Evolutionary conservation across 2,329 filamentous ascomycete species (phyloP), one percentile per base, ranked within the genome.

Genomic region (Aspergillus pseudonomiae): DNA sequence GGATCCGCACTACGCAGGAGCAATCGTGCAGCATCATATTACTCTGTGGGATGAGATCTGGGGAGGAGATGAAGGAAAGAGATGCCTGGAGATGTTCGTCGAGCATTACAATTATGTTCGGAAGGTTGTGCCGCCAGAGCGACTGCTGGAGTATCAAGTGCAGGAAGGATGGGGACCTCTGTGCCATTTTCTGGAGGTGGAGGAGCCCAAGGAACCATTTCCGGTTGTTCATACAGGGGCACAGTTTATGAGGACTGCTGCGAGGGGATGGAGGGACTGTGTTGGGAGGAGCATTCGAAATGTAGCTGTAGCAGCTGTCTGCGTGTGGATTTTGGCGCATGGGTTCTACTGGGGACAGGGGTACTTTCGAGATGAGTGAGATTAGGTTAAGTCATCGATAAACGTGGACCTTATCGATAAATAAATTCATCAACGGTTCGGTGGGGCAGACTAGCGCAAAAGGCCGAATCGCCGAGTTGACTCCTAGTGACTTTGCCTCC

Each of bases 121-220:
- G 6, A 41, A 41, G 19, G 39, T n/a, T 41, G 39, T 41, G 19
- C 16, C 39, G 39, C 39, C 39, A 3, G 6, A 9, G 39, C 39
- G 3, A 41, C 39, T 41, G 39, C 39, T 41, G 39, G 39, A 41
- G 39, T 41, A 41, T 65, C 55, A 67, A 67, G 65, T 67, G 61
- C 65, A 67, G 57, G 65, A 67, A 60, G 65, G 65, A 24, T 67
- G 65, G 65, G 59, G 21, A 1, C 64, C 63, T 4, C 41, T 67
- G 54, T 63, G 60, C 56, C 60, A 45, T 45, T 67, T 67, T 55
- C 28, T 67, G 50, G 65, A 62, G 28, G 58, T 64, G 45, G 61
- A 67, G 64, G 53, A 62, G 59, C 64, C 65, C 3, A 64, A 67
- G 39, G 39, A 41, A n/a, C 39, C 39, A 41, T 41, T 41, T 41